These are phyloP conservation scores for Strobilomyces dryophilus DNA, from an alignment of 768 basidiomycete species.

Conservation along the genomic window DNA sequence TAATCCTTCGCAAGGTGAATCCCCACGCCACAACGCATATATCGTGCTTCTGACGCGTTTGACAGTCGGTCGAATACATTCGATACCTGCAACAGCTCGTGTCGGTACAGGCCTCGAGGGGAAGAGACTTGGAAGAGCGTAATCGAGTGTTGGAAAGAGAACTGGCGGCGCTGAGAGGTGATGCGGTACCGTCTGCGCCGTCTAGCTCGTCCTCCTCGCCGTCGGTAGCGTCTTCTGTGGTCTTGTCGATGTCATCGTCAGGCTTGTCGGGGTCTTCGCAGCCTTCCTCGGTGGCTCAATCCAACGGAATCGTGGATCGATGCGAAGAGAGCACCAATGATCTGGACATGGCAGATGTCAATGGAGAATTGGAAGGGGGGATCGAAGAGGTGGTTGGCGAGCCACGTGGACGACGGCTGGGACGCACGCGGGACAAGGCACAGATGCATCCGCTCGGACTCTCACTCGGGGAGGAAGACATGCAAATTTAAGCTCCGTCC, in stretches of 20 bases:
- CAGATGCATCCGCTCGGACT: constrained; percentile 2
- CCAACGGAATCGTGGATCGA: background rate
- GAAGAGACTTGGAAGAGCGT: constrained; percentile 74
- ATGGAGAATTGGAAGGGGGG: background rate
- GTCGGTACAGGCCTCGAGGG: constrained; percentile 70
- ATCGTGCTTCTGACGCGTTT: constrained; percentile 1
- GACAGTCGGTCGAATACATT: constrained; percentile 46
- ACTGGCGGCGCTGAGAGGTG: constrained; percentile 22
- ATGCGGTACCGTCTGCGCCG: constrained; percentile 3
- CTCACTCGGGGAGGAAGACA: constrained; percentile 8
- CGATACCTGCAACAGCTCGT: constrained; percentile 87
- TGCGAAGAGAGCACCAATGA: constrained; percentile 5
- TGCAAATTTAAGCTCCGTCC: constrained; percentile 14
- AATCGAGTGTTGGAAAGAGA: constrained; percentile 41
- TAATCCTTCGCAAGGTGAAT: constrained; percentile 77
- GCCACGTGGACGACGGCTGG: constrained; percentile 18
- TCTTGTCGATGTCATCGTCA: constrained; percentile 19
- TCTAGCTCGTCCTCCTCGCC: constrained; percentile 19
- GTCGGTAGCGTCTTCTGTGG: constrained; percentile 13
- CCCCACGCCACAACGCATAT: background rate
- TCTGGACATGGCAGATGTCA: constrained; percentile 19
- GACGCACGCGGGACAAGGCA: constrained; percentile 15
- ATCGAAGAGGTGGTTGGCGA: background rate
- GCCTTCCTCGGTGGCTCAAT: constrained; percentile 5
- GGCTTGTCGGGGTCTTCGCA: constrained; percentile 4